Evolutionary conservation across 2,329 filamentous ascomycete genomes (phyloP).

Genomic region (Penicillium janthinellum): DNA sequence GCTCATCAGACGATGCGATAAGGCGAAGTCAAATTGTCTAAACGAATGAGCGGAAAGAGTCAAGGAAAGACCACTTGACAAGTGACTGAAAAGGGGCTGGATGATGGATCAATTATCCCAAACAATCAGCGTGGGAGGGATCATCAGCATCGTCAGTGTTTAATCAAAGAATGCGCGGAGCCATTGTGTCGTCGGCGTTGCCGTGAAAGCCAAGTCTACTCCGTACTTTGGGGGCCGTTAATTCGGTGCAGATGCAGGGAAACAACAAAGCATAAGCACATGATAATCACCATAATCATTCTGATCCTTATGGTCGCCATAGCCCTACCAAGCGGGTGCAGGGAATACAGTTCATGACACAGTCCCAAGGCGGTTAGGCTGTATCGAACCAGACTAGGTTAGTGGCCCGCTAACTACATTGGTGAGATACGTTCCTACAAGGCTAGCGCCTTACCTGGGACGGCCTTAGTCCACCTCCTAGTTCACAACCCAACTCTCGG

Average conservation of each 20-base stretch:
- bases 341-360: background rate
- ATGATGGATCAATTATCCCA: background rate
- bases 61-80: background rate
- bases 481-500: conserved; percentile 5
- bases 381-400: background rate
- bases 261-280: background rate
- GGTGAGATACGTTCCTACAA: background rate
- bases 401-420: background rate
- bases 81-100: background rate
- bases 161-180: background rate
- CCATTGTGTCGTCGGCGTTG: background rate
- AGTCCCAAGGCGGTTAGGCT: background rate
- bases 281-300: background rate
- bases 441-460: background rate
- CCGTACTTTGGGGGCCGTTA: background rate
- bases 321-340: conserved; percentile 16
- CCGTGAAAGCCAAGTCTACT: background rate
- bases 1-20: conserved; percentile 1
- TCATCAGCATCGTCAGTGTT: background rate
- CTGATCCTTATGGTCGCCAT: background rate
- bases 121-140: background rate
- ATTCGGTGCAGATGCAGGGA: background rate
- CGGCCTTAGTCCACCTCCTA: background rate
- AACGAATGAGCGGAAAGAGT: background rate
- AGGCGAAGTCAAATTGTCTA: background rate